Evolutionary conservation across 1,139 yeast species (phyloP), one percentile per base, ranked within the genome.

Genomic region (Diutina neorugosa): DNA sequence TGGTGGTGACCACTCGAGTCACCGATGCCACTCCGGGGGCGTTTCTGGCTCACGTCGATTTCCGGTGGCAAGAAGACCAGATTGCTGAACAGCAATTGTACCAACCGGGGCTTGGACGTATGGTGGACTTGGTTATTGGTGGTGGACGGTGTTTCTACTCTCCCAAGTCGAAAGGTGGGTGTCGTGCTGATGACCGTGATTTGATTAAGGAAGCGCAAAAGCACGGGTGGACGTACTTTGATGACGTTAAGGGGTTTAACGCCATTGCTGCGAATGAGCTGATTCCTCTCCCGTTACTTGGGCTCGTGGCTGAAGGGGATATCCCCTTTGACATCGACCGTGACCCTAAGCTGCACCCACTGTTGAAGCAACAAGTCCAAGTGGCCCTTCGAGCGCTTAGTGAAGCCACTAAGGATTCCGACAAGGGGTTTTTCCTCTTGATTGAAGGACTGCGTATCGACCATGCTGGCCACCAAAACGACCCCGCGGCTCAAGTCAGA

Each of bases 391-490:
- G 71, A 27, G 81, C 89, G 0, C 71, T 89, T 58, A 70, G 77
- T 6, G 69, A 77, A 54, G 90, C 91, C 21, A 78, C 93, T 1
- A 68, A 75, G 57, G 76, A 86, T 57, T 74, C 84, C 1, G 91
- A 86, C 19, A 68, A 84, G 59, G 96, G 96, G 0, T 88, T 89
- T 65, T 88, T 89, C 68, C 64, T 89, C 53, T 64, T 89, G 65
- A 79, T 89, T 56, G 96, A 89, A 70, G 96, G 96, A 8, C 85
- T 94, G 14, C 76, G 96, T 65, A 88, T 89, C 61, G 96, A 89
- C 66, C 96, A 89, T 65, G 95, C 96, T 3, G 96, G 96, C 44
- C 96, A 89, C 65, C 80, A 78, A 59, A 89, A 89, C 62, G 96
- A 89, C 64, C 90, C 96, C 12, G 88, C 89, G 12, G 93, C 95